phyloP scores from a whole-genome alignment of 345 rosid species.

The Xanthoceras sorbifolium region DNA sequence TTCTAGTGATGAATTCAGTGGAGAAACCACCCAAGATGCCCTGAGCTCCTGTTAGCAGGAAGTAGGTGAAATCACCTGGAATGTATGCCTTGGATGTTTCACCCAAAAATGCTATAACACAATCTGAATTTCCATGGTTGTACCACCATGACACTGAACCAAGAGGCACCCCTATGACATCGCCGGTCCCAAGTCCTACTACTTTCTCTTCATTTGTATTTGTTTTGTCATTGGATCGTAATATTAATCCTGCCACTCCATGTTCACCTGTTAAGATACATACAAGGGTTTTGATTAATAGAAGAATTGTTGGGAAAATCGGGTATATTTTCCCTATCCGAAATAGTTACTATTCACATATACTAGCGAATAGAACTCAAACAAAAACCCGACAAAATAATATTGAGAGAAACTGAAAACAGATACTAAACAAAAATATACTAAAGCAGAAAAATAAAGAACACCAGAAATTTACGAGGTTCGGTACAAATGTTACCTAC shows the following conservation, averaged over 20 bases:
- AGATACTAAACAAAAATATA: too few species aligned
- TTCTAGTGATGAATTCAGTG: slow-evolving; percentile 14
- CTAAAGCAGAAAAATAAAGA: too few species aligned
- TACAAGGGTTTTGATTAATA: too few species aligned
- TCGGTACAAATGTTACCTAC: too few species aligned
- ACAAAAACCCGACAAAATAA: too few species aligned
- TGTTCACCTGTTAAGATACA: slow-evolving; percentile 18
- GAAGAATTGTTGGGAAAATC: too few species aligned
- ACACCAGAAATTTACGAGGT: too few species aligned
- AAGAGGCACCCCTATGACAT: slow-evolving; percentile 23
- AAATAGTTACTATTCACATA: too few species aligned
- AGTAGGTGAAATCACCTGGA: slow-evolving; percentile 38
- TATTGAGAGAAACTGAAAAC: too few species aligned
- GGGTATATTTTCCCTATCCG: too few species aligned
- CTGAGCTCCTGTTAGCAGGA: slow-evolving; percentile 21
- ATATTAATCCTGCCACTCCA: slow-evolving; percentile 31
- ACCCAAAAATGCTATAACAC: slow-evolving; percentile 30
- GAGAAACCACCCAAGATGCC: slow-evolving; percentile 35
- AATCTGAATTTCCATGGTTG: slow-evolving; percentile 29
- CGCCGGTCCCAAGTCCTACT: slow-evolving; percentile 31
- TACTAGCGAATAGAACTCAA: too few species aligned
- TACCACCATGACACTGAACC: slow-evolving; percentile 45
- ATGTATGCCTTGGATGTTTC: slow-evolving; percentile 28
- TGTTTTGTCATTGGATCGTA: slow-evolving; percentile 7
- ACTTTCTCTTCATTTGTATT: slow-evolving; percentile 13